phyloP scores from a whole-genome alignment of 2,329 filamentous ascomycete genomes.

The Pleomassaria siparia region DNA sequence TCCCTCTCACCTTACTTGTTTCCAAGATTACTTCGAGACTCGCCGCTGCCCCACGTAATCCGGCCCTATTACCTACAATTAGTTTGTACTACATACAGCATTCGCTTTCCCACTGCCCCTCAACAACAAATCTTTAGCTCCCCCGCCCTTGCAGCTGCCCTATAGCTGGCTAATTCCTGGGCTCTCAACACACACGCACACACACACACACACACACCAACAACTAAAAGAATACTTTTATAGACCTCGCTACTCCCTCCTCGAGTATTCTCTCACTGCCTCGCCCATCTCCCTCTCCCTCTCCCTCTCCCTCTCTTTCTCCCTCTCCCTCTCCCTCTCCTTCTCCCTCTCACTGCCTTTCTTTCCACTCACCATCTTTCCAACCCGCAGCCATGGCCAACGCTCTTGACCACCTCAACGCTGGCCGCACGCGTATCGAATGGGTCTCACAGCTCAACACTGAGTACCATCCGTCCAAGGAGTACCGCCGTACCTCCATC shows the following conservation, averaged over 20 bases:
- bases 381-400: constrained; percentile 58
- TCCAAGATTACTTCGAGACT: neutral
- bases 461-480: constrained; percentile 79
- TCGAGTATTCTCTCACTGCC: too few relatives aligned
- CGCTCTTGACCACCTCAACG: constrained; percentile 79
- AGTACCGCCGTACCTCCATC: constrained; percentile 96
- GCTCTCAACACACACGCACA: constrained; percentile 1
- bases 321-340: constrained; percentile 4
- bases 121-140: constrained; percentile 11
- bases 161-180: constrained; percentile 2
- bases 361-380: constrained; percentile 5
- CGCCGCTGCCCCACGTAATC: constrained; percentile 12
- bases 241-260: too few relatives aligned
- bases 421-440: constrained; percentile 70
- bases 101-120: constrained; percentile 14
- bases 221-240: too few relatives aligned
- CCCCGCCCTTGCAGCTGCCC: constrained; percentile 6
- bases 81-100: too few relatives aligned
- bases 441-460: constrained; percentile 83
- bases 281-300: too few relatives aligned
- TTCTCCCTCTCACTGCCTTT: constrained; percentile 1
- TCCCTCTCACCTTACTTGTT: neutral
- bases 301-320: too few relatives aligned
- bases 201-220: constrained; percentile 1
- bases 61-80: constrained; percentile 12